Percentiles rank a stretch among this genome's conserved stretches.
Conservation (phyloP, 2,329 filamentous ascomycete species). For the Fusarium protoensiforme region DNA sequence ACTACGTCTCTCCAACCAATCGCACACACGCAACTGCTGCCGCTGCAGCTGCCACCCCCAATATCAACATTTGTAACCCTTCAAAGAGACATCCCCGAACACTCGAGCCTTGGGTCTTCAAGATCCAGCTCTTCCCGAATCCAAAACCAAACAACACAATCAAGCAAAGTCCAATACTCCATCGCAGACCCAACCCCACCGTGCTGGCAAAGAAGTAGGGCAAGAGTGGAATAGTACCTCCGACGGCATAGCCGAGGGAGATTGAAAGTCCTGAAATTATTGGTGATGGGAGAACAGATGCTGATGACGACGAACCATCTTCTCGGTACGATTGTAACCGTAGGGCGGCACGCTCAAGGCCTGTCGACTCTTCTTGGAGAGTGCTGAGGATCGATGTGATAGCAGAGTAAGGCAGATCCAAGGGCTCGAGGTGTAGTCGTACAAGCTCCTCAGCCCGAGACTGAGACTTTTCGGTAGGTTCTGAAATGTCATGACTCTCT, state of each 20-base stretch:
- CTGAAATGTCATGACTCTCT: conserved; percentile 3
- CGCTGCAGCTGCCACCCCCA: conserved; percentile 48
- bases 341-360: conserved; percentile 37
- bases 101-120: conserved; percentile 35
- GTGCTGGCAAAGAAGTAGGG: conserved; percentile 67
- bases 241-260: conserved; percentile 70
- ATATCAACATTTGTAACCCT: conserved; percentile 48
- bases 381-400: conserved; percentile 40
- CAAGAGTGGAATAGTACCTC: conserved; percentile 70
- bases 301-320: neutral
- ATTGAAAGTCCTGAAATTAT: conserved; percentile 67
- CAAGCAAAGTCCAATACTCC: conserved; percentile 65
- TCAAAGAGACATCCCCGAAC: conserved; percentile 41
- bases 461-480: conserved; percentile 15
- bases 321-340: conserved; percentile 32
- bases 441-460: conserved; percentile 36
- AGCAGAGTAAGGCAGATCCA: conserved; percentile 40
- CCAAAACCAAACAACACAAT: conserved; percentile 67
- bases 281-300: conserved; percentile 44
- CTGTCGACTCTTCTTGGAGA: conserved; percentile 45
- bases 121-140: conserved; percentile 61
- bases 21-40: conserved; percentile 46
- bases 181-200: conserved; percentile 57
- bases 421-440: conserved; percentile 47
- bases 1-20: conserved; percentile 26